Conservation (phyloP, 2,329 filamentous ascomycete genomes). For the Lecanosticta acicola region DNA sequence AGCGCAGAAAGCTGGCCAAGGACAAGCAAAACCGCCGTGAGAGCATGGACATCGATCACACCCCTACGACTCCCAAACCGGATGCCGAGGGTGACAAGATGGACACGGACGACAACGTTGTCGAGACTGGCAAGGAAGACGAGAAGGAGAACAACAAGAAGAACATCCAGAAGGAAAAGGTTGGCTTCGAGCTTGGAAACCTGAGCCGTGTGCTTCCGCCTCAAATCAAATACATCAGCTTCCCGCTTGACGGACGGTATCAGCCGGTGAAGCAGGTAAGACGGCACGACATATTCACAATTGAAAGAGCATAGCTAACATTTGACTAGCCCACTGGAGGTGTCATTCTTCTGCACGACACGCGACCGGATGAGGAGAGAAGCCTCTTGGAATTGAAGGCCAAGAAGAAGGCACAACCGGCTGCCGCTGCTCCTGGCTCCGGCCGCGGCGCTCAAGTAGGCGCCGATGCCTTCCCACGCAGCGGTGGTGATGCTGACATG, state of each 20-base stretch:
- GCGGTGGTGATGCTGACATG: constrained; percentile 29
- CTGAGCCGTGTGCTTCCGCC: constrained; percentile 90
- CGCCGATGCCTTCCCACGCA: constrained; percentile 14
- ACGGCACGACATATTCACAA: background rate
- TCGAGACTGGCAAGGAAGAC: constrained; percentile 40
- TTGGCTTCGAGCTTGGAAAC: constrained; percentile 93
- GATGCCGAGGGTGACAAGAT: constrained; percentile 67
- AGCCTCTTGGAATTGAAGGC: constrained; percentile 84
- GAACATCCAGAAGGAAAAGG: constrained; percentile 91
- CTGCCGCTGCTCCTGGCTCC: constrained; percentile 36
- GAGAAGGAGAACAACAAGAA: constrained; percentile 66
- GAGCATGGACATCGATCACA: constrained; percentile 90
- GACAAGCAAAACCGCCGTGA: constrained; percentile 83
- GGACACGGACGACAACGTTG: constrained; percentile 55
- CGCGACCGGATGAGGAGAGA: constrained; percentile 70
- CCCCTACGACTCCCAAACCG: constrained; percentile 66
- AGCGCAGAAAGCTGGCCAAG: constrained; percentile 88
- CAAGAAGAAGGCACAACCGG: constrained; percentile 61
- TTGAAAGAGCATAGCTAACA: constrained; percentile 41
- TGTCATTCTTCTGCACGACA: constrained; percentile 85
- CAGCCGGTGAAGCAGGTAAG: constrained; percentile 85
- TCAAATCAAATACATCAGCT: constrained; percentile 93
- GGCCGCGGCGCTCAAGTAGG: constrained; percentile 4
- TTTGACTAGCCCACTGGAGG: constrained; percentile 74
- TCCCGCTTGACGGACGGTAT: constrained; percentile 75